Percentiles rank a stretch among this genome's conserved stretches.
These are phyloP conservation scores for Trichothecium sympodiale DNA, from an alignment of 2,329 filamentous ascomycete species.

Conservation along the genomic window DNA sequence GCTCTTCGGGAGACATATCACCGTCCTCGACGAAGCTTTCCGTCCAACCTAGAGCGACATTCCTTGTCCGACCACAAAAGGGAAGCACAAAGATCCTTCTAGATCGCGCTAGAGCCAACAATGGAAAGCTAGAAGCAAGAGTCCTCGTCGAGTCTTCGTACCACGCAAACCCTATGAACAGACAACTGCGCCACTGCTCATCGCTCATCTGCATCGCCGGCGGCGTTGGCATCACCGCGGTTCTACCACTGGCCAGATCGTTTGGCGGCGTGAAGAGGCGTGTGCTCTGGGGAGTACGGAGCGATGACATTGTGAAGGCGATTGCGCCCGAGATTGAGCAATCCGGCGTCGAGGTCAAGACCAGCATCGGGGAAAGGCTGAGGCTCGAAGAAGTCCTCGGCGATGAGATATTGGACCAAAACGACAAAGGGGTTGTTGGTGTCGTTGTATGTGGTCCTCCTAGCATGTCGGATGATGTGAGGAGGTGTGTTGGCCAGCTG, in stretches of 20 bases:
- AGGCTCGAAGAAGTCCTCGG: constrained; percentile 3
- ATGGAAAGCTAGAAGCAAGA: constrained; percentile 2
- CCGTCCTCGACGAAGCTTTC: background rate
- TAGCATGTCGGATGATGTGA: constrained; percentile 9
- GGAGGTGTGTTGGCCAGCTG: constrained; percentile 6
- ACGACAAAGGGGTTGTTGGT: constrained; percentile 2
- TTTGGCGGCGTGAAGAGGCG: constrained; percentile 5
- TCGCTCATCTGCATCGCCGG: constrained; percentile 8
- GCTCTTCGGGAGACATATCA: background rate
- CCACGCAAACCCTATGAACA: constrained; percentile 6
- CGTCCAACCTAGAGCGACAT: constrained; percentile 3
- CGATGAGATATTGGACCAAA: constrained; percentile 2
- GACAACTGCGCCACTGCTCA: constrained; percentile 8
- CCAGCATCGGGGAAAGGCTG: constrained; percentile 3
- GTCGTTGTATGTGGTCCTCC: constrained; percentile 9
- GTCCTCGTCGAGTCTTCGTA: constrained; percentile 13
- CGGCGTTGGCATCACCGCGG: constrained; percentile 9
- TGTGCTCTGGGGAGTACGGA: constrained; percentile 10
- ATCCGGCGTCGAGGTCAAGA: constrained; percentile 1
- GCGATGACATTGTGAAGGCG: constrained; percentile 4
- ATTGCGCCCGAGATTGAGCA: constrained; percentile 6
- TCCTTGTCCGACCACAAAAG: constrained; percentile 10
- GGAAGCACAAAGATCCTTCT: constrained; percentile 8
- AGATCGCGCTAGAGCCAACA: constrained; percentile 1
- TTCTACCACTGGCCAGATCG: constrained; percentile 5